Evolutionary conservation across 108 stramenopile genomes (phyloP).

Genomic region (Chaetoceros tenuissimus): DNA sequence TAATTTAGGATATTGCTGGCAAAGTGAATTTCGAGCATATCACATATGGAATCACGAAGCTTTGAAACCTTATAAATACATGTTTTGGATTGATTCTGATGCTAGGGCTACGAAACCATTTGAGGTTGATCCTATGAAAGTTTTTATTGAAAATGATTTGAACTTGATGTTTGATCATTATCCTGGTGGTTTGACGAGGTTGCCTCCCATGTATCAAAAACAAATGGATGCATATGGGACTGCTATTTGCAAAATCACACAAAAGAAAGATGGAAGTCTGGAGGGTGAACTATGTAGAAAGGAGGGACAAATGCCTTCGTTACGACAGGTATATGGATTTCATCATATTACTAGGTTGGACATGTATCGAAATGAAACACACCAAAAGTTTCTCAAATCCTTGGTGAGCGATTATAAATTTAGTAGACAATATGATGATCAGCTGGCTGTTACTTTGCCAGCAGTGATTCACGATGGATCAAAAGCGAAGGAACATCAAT

Average conservation of each 20-base stretch:
- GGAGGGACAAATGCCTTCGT: neutral
- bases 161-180: constrained; percentile 27
- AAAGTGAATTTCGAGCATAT: constrained; percentile 26
- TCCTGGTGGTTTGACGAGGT: constrained; percentile 16
- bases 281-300: neutral
- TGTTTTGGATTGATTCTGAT: constrained; percentile 44
- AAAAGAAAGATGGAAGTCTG: neutral
- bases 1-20: constrained; percentile 3
- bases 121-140: constrained; percentile 30
- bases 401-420: constrained; percentile 35
- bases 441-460: constrained; percentile 38
- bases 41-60: constrained; percentile 34
- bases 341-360: constrained; percentile 43
- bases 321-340: constrained; percentile 31
- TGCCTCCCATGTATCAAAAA: constrained; percentile 2
- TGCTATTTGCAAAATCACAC: neutral
- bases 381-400: constrained; percentile 8
- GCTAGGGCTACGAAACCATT: constrained; percentile 23
- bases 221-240: neutral
- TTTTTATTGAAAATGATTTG: constrained; percentile 28
- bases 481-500: constrained; percentile 17
- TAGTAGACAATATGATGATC: constrained; percentile 32
- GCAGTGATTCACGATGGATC: constrained; percentile 29
- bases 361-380: constrained; percentile 22
- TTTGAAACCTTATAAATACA: constrained; percentile 22